These are phyloP conservation scores for Lepidium aucheri DNA, from an alignment of 345 rosid genomes.

Conservation along the genomic window DNA sequence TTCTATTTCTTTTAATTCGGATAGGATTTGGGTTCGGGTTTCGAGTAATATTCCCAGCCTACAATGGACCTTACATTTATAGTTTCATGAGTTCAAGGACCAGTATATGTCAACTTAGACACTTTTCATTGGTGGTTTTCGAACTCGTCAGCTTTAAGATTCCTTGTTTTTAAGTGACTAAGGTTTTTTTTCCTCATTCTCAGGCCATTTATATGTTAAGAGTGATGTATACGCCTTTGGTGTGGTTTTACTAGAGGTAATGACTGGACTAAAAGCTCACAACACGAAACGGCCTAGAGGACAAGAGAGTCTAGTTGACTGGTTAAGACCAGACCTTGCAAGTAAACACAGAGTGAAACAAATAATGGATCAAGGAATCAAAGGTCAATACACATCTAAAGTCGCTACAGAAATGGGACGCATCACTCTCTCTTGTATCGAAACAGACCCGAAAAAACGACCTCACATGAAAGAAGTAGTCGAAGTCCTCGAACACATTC, in stretches of 20 bases:
- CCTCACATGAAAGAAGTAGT: slow-evolving; percentile 64
- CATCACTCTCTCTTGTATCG: slow-evolving; percentile 38
- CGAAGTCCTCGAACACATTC: slow-evolving; percentile 19
- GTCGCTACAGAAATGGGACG: slow-evolving; percentile 38
- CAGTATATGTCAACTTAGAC: neutral
- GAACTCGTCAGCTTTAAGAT: neutral
- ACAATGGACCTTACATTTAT: too few relatives aligned
- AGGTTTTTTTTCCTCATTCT: neutral
- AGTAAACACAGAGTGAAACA: slow-evolving; percentile 36
- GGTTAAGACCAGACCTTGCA: slow-evolving; percentile 41
- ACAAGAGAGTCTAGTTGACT: slow-evolving; percentile 46
- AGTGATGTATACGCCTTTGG: slow-evolving; percentile 82
- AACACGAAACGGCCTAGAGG: slow-evolving; percentile 39
- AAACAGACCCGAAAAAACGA: slow-evolving; percentile 47
- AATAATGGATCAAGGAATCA: slow-evolving; percentile 57
- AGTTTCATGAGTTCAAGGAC: neutral
- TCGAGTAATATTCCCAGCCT: too few relatives aligned
- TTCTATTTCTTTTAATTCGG: too few relatives aligned
- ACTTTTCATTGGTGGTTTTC: neutral
- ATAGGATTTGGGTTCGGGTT: too few relatives aligned
- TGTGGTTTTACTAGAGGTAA: slow-evolving; percentile 58
- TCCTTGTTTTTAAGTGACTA: neutral
- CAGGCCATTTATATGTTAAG: slow-evolving; percentile 75
- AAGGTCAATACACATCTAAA: slow-evolving; percentile 36
- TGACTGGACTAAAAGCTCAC: slow-evolving; percentile 54